Conservation (phyloP, 768 basidiomycete species). For the Pleurotus cornucopiae region DNA sequence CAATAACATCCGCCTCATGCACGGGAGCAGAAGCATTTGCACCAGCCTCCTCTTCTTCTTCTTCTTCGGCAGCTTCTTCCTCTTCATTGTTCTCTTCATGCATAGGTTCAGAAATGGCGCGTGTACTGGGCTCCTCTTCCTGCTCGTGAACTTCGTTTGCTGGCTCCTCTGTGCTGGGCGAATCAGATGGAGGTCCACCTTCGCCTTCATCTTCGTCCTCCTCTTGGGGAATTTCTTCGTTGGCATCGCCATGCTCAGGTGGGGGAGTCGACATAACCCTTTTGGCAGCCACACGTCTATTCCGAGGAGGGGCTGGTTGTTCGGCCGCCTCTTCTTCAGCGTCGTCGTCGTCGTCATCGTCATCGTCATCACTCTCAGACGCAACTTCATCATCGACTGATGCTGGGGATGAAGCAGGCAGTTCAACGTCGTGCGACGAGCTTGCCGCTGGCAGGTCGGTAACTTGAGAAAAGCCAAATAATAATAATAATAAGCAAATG, state of each 20-base stretch:
- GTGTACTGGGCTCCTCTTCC: neutral
- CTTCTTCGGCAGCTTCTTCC: neutral
- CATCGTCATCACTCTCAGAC: neutral
- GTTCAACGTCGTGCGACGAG: neutral
- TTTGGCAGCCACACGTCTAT: neutral
- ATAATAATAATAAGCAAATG: neutral
- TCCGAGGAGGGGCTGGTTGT: too few relatives aligned
- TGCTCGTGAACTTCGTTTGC: neutral
- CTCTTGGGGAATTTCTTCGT: neutral
- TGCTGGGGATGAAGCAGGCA: neutral
- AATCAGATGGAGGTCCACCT: neutral
- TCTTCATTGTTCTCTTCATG: neutral
- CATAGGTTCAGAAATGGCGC: neutral
- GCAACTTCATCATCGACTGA: neutral
- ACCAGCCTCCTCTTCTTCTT: too few relatives aligned
- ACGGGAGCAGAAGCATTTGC: too few relatives aligned
- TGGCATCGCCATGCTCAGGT: neutral
- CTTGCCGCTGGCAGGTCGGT: neutral
- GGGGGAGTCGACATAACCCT: neutral
- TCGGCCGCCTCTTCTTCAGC: neutral
- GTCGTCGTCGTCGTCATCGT: conserved; percentile 3
- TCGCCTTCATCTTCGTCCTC: neutral
- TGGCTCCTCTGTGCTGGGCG: neutral
- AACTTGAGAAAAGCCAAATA: neutral
- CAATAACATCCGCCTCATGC: neutral